Evolutionary conservation across 345 rosid genomes (phyloP).

Genomic region (Nephelium lappaceum): DNA sequence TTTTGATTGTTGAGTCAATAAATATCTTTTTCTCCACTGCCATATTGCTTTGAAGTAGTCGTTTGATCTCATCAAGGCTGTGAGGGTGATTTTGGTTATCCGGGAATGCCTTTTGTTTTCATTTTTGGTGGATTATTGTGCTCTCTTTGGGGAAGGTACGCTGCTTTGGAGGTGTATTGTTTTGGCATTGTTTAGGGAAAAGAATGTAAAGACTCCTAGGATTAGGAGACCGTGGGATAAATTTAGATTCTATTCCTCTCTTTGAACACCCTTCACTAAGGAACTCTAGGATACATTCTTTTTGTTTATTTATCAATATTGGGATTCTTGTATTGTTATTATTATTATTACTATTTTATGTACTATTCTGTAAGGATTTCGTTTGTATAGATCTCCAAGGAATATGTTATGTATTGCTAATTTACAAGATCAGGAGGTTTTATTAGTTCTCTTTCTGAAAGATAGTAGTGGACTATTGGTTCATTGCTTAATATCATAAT

Average conservation of each 20-base stretch:
- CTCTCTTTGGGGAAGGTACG: neutral
- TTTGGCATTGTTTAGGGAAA: neutral
- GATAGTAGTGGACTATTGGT: too few species aligned
- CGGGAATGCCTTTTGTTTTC: neutral
- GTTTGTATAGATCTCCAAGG: too few species aligned
- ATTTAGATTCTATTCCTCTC: neutral
- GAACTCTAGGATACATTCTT: too few species aligned
- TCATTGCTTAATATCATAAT: too few species aligned
- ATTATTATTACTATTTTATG: too few species aligned
- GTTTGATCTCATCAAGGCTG: neutral
- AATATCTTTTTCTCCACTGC: neutral
- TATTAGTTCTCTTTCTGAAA: too few species aligned
- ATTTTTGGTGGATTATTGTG: neutral
- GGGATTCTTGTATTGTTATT: too few species aligned
- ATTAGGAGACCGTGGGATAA: neutral
- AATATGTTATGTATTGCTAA: too few species aligned
- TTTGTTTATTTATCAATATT: too few species aligned
- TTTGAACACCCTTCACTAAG: neutral
- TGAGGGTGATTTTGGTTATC: neutral
- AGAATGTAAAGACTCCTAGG: neutral
- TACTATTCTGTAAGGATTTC: too few species aligned
- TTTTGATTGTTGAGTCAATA: neutral
- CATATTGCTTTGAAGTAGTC: neutral
- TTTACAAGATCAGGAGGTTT: too few species aligned
- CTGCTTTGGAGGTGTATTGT: neutral